These are phyloP conservation scores for Coemansia sp. DNA, from an alignment of 192 early-diverging fungal genomes.

Conservation along the genomic window DNA sequence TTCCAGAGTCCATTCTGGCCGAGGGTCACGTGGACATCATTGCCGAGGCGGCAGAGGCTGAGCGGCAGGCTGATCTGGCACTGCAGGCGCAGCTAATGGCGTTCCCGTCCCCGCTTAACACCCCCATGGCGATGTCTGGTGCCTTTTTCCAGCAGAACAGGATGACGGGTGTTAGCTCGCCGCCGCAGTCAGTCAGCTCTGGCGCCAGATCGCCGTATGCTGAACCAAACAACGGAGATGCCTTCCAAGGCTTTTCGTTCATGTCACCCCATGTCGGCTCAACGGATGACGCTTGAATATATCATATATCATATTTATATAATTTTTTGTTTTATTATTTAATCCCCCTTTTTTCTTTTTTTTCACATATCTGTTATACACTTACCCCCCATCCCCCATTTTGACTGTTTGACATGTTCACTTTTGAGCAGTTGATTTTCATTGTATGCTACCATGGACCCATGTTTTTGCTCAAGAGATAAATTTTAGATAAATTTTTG, in stretches of 20 bases:
- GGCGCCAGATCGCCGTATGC: conserved; percentile 17
- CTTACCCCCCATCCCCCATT: not conserved
- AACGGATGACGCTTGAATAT: conserved; percentile 26
- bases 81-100: conserved; percentile 29
- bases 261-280: conserved; percentile 50
- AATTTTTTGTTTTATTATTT: conserved; percentile 6
- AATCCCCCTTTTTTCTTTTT: not conserved
- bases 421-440: not conserved
- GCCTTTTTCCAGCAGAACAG: conserved; percentile 33
- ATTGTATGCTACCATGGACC: not conserved
- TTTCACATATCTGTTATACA: not conserved
- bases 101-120: conserved; percentile 29
- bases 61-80: conserved; percentile 24
- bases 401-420: not conserved
- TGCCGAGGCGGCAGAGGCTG: conserved; percentile 25
- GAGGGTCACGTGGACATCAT: conserved; percentile 26
- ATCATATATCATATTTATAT: not conserved
- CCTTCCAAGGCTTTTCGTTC: conserved; percentile 57
- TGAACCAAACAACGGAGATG: conserved; percentile 17
- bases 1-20: conserved; percentile 23
- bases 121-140: conserved; percentile 14
- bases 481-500: no score
- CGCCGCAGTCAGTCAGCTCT: conserved; percentile 22
- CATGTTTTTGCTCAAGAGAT: no score
- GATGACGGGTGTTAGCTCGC: conserved; percentile 20